phyloP scores from a whole-genome alignment of 2,329 filamentous ascomycete species.

The Monosporascus sp. region DNA sequence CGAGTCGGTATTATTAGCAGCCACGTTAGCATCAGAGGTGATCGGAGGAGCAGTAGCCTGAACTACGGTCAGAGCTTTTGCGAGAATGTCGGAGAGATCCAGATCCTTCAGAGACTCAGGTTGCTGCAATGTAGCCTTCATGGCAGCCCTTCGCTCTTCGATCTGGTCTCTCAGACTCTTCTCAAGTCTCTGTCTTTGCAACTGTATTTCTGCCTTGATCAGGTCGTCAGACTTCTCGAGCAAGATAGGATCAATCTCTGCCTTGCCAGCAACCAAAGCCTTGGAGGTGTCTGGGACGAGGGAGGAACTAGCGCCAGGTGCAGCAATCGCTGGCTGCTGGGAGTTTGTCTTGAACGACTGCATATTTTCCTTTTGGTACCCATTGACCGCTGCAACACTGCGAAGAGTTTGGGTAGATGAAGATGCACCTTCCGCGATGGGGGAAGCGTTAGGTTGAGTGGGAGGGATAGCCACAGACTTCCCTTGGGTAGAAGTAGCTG shows the following conservation, averaged over 20 bases:
- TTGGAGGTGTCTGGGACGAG: conserved; percentile 32
- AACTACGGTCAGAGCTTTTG: conserved; percentile 66
- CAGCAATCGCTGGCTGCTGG: conserved; percentile 28
- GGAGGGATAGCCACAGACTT: conserved; percentile 16
- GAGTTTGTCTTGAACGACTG: conserved; percentile 32
- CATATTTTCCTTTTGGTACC: conserved; percentile 25
- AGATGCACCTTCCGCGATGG: conserved; percentile 16
- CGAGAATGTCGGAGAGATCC: conserved; percentile 68
- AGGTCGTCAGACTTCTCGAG: conserved; percentile 82
- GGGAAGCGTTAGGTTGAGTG: conserved; percentile 16
- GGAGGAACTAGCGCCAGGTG: conserved; percentile 16
- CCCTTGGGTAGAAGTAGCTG: conserved; percentile 26
- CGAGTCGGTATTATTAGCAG: conserved; percentile 54
- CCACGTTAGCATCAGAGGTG: conserved; percentile 50
- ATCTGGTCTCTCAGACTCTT: conserved; percentile 70
- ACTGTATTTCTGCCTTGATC: conserved; percentile 73
- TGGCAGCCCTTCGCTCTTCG: conserved; percentile 52
- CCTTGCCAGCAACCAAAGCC: conserved; percentile 45
- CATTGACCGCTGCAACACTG: conserved; percentile 17
- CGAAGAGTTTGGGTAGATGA: conserved; percentile 10
- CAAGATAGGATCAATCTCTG: conserved; percentile 76
- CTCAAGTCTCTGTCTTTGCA: conserved; percentile 80
- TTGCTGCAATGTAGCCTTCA: conserved; percentile 37
- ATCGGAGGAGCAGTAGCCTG: conserved; percentile 60
- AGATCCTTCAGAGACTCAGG: conserved; percentile 57